Base-by-base conservation (phyloP, 2,329 filamentous ascomycete species). In the Claviceps quebecensis region DNA sequence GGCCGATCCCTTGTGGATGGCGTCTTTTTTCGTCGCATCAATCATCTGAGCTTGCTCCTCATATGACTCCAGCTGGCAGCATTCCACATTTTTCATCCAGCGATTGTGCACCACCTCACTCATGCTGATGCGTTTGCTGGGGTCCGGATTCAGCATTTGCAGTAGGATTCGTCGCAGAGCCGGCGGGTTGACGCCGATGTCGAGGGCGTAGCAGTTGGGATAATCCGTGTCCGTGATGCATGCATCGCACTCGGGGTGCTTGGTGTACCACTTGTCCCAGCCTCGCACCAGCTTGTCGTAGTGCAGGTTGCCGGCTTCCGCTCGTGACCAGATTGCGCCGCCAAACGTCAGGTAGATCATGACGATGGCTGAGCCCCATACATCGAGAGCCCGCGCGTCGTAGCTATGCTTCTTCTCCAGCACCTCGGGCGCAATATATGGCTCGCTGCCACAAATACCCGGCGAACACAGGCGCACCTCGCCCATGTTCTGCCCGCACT, bases 361-460 rank as follows among this genome's bases (percentile, higher is more conserved):
- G 57, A 93, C 84, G 52, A 95, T 83, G 23, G 83, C 89, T 48
- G 84, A 84, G 51, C 85, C 84, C 89, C 89, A 95, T 13, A 94
- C 84, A 61, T 95, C 89, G 13, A 94, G 71, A 4, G 83, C 79
- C 45, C 87, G 81, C 1, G 89, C 84, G 62, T 95, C 89, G 59
- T 77, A 81, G 49, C 73, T 67, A 60, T 69, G 67, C 55, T 80
- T 72, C 71, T 86, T 87, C 45, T 74, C 75, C 38, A 93, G 71
- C 5, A 95, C 86, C 65, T 95, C 88, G 1, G 89, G 89, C 0
- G 88, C 86, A 59, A 93, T 89, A 65, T 95, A 95, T 1, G 88
- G 88, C 59, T 85, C 74, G 61, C 86, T 91, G 55, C 88, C 88
- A 64, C 87, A 91, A 57, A 94, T 85, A 19, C 87, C 88, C 4